Evolutionary conservation across 2,329 filamentous ascomycete species (phyloP).

Genomic region (Colletotrichum siamense): DNA sequence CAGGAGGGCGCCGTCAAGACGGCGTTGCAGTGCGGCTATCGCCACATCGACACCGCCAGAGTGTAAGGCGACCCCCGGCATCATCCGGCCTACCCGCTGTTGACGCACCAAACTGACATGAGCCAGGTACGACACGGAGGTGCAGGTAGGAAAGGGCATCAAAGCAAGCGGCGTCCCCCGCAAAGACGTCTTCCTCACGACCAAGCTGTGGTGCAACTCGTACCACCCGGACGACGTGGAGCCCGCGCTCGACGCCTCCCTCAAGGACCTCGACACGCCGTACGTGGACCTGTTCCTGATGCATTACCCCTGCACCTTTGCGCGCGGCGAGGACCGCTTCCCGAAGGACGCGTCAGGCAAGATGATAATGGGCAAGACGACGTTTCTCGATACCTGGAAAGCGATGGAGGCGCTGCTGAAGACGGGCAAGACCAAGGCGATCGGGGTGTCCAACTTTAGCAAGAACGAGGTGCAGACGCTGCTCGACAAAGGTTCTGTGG

Average conservation of each 20-base stretch:
- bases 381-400: background rate
- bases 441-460: background rate
- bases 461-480: background rate
- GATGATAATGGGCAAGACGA: background rate
- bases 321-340: slow-evolving; percentile 22
- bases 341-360: slow-evolving; percentile 14
- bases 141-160: slow-evolving; percentile 27
- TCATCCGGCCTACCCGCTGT: background rate
- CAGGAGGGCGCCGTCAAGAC: slow-evolving; percentile 28
- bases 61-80: background rate
- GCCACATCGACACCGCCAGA: slow-evolving; percentile 39
- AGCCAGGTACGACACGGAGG: slow-evolving; percentile 20
- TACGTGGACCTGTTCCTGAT: slow-evolving; percentile 35
- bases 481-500: background rate
- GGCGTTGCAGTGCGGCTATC: slow-evolving; percentile 34
- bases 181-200: slow-evolving; percentile 32
- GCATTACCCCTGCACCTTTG: slow-evolving; percentile 31
- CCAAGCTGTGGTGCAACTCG: slow-evolving; percentile 36
- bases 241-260: slow-evolving; percentile 29
- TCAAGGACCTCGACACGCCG: slow-evolving; percentile 31
- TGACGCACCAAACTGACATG: background rate
- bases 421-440: background rate
- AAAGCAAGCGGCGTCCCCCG: slow-evolving; percentile 28
- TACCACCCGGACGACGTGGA: slow-evolving; percentile 30
- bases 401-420: background rate